A percentile compares a stretch with the other conserved stretches of the same genome.
Conservation (phyloP, 1,284 basidiomycete species). For the Amylostereum chailletii region DNA sequence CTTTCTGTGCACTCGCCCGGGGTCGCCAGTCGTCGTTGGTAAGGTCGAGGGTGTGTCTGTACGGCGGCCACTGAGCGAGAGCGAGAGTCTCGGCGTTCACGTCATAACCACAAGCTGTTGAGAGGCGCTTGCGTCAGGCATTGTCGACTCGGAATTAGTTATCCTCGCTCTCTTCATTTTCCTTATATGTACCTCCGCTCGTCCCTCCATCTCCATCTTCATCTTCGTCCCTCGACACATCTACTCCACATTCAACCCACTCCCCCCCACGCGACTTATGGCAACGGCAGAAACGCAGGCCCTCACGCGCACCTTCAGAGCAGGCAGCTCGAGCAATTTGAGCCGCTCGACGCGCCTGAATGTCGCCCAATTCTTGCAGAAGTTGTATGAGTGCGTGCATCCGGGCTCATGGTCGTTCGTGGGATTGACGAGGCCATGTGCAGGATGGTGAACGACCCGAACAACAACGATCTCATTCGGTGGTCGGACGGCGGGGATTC, state of each 20-base stretch:
- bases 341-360: constrained; percentile 45
- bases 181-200: neutral
- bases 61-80: too few species aligned
- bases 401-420: constrained; percentile 8
- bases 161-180: neutral
- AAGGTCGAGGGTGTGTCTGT: too few species aligned
- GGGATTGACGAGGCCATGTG: constrained; percentile 15
- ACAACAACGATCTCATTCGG: constrained; percentile 49
- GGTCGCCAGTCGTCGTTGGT: too few species aligned
- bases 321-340: constrained; percentile 29
- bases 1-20: too few species aligned
- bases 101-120: too few species aligned
- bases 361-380: constrained; percentile 86
- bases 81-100: too few species aligned
- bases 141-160: too few species aligned
- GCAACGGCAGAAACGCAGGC: constrained; percentile 37
- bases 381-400: constrained; percentile 74
- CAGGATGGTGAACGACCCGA: constrained; percentile 58
- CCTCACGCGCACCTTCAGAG: constrained; percentile 36
- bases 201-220: neutral
- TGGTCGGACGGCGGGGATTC: constrained; percentile 58
- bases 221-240: neutral
- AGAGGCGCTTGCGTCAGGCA: too few species aligned
- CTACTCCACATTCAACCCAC: neutral
- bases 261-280: constrained; percentile 2